phyloP scores from a whole-genome alignment of 225 moss, liverwort and hornwort species.

The Physcomitrium patens region DNA sequence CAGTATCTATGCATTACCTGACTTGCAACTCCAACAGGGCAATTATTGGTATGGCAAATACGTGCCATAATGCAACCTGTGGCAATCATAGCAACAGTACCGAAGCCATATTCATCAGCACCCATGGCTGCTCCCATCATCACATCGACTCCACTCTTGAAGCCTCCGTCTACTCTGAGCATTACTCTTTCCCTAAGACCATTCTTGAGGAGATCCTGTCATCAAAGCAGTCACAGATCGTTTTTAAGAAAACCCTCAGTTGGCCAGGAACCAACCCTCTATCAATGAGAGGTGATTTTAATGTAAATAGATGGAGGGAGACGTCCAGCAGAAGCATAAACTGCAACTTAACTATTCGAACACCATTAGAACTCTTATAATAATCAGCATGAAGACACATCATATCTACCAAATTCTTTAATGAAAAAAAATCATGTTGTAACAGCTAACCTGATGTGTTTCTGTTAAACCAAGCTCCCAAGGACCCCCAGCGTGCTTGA shows the following conservation, averaged over 20 bases:
- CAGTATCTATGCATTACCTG: constrained; percentile 53
- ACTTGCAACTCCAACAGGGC: constrained; percentile 92
- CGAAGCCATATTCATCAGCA: constrained; percentile 93
- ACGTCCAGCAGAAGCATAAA: constrained; percentile 9
- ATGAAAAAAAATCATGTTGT: neutral
- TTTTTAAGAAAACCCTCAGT: constrained; percentile 4
- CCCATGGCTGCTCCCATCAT: constrained; percentile 88
- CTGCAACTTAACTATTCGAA: constrained; percentile 2
- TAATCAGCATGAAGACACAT: neutral
- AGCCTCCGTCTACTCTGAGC: constrained; percentile 88
- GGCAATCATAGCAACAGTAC: constrained; percentile 92
- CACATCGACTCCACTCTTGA: constrained; percentile 95
- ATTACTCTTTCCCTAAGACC: constrained; percentile 81
- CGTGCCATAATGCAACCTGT: constrained; percentile 96
- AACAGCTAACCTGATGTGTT: constrained; percentile 69
- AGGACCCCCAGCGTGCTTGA: constrained; percentile 96
- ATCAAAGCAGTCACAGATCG: constrained; percentile 22
- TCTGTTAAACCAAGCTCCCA: constrained; percentile 93
- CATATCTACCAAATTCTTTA: neutral
- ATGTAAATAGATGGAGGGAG: constrained; percentile 5
- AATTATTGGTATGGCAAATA: constrained; percentile 95
- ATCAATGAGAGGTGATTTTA: neutral
- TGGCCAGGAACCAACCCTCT: constrained; percentile 12
- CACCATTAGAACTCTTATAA: constrained; percentile 19
- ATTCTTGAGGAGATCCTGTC: constrained; percentile 76